Conservation (phyloP, 2,329 filamentous ascomycete genomes). For the Capronia coronata region DNA sequence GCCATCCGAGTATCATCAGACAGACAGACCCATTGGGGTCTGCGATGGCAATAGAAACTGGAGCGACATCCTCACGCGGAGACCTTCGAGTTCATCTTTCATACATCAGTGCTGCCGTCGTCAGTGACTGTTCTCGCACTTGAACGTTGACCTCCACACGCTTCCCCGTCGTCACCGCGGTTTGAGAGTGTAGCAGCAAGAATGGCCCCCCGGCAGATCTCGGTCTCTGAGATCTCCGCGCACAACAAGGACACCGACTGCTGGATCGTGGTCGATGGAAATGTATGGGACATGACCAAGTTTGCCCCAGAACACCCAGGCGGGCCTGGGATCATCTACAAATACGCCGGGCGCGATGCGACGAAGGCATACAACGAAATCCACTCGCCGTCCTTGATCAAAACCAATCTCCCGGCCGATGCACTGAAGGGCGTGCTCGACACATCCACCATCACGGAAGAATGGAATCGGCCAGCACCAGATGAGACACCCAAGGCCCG, state of each 20-base stretch:
- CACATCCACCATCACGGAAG: slow-evolving; percentile 42
- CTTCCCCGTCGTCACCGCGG: neutral
- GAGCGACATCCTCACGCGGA: neutral
- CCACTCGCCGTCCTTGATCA: slow-evolving; percentile 46
- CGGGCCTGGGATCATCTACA: slow-evolving; percentile 40
- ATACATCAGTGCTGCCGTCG: no score
- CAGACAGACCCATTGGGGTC: no score
- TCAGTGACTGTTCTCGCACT: no score
- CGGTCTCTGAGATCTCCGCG: slow-evolving; percentile 34
- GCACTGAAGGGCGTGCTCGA: slow-evolving; percentile 49
- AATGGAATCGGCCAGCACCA: slow-evolving; percentile 42
- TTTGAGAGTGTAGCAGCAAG: neutral
- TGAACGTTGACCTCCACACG: neutral
- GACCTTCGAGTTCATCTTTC: no score
- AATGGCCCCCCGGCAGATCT: slow-evolving; percentile 12
- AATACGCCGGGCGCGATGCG: slow-evolving; percentile 50
- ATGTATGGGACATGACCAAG: slow-evolving; percentile 61
- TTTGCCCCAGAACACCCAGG: slow-evolving; percentile 61
- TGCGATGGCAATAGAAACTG: neutral
- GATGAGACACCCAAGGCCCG: slow-evolving; percentile 30
- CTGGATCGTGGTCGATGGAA: slow-evolving; percentile 64
- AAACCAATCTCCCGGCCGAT: slow-evolving; percentile 38
- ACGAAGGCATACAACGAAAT: slow-evolving; percentile 49
- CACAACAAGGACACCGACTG: slow-evolving; percentile 48
- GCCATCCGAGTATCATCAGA: no score